Conservation (phyloP, 2,329 filamentous ascomycete genomes). For the Alternaria novae-zelandiae region DNA sequence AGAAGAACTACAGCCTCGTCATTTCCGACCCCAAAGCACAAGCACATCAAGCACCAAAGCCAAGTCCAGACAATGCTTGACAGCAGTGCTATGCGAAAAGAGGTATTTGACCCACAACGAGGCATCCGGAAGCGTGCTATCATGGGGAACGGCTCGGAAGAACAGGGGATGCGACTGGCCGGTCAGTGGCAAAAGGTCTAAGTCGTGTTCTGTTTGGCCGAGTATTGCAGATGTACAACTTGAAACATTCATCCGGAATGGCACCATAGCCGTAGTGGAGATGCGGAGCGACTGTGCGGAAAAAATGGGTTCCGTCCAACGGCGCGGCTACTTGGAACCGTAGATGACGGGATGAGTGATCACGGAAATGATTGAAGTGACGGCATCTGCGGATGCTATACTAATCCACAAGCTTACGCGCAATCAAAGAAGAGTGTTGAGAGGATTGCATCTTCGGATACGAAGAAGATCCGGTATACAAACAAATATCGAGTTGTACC, state of each 20-base stretch:
- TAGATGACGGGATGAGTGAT: background rate
- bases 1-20: background rate
- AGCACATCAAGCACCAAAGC: slow-evolving; percentile 28
- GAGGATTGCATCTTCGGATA: background rate
- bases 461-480: background rate
- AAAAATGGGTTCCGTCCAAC: slow-evolving; percentile 1
- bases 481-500: background rate
- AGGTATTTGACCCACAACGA: background rate
- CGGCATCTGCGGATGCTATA: background rate
- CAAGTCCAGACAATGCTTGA: slow-evolving; percentile 23
- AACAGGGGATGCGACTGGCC: background rate
- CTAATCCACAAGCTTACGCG: background rate
- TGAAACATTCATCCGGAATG: background rate
- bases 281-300: background rate
- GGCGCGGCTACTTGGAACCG: background rate
- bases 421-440: background rate
- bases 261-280: background rate
- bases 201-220: background rate
- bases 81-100: background rate
- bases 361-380: background rate
- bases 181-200: background rate
- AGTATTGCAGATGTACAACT: background rate
- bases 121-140: background rate
- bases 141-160: background rate
- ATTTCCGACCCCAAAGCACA: slow-evolving; percentile 9